Base-by-base conservation (phyloP, 805 yeast genomes). In the Yamadazyma nakazawae region DNA sequence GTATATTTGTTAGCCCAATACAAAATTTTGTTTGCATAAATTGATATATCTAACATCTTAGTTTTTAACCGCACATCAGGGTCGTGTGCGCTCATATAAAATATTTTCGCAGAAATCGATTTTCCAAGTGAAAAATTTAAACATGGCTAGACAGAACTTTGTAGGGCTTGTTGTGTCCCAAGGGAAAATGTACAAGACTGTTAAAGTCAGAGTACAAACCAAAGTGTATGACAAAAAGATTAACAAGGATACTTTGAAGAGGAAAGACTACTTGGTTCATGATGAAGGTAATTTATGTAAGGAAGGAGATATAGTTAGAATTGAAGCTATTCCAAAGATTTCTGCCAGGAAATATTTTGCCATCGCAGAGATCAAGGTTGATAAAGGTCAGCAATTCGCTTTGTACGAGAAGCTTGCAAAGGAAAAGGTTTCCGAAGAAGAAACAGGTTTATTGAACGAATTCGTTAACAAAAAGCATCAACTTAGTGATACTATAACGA, bases 121-220 rank as follows among this genome's bases (percentile, higher is more conserved):
- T 40, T 13, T 40, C 32, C n/a, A 28, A 26, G 41, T 38, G 41
- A 19, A 44, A 38, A 38, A 31, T 21, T 34, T 32, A 41, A 31
- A 28, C 28, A 89, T 88, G 96, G 92, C 95, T 43, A 82, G 90
- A 68, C 96, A 88, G 59, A 88, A 88, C 62, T 88, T 91, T 61
- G 71, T 89, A 40, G 99, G 99, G 39, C 82, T 89, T 67, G 98
- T 92, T 56, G 83, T 90, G 28, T 89, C 97, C 42, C 97, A 91
- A 62, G 98, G 98, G 37, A 89, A 89, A 66, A 94, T 91, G 97
- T 78, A 79, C 68, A 94, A 92, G 72, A 92, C 98, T 48, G 90
- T 92, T 53, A 91, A 90, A 70, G 97, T 92, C 50, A 80, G 96
- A 50, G 91, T 92, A 28, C 85, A 86, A 62, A 82, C 82, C 39